Conservation (phyloP, 106 monocot species). For the Dendrobium chrysotoxum region DNA sequence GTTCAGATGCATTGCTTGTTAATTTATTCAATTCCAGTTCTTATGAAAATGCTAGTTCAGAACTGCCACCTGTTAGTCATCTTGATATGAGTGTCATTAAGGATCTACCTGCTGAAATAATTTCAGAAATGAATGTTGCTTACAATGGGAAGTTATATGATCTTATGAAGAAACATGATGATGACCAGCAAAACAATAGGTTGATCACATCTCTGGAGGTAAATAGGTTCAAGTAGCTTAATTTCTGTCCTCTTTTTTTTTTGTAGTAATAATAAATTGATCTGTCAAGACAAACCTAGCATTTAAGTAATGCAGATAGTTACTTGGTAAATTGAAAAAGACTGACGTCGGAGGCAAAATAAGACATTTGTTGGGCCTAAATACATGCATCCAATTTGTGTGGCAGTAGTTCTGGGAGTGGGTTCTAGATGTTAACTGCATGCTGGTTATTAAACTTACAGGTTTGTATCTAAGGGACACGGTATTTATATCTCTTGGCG, state of each 20-base stretch:
- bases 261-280: neutral
- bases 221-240: neutral
- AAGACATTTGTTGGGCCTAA: neutral
- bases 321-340: neutral
- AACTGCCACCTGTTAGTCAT: constrained; percentile 49
- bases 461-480: neutral
- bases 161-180: constrained; percentile 25
- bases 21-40: constrained; percentile 8
- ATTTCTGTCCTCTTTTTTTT: neutral
- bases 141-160: constrained; percentile 65
- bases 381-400: neutral
- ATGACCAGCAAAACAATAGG: constrained; percentile 1
- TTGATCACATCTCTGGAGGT: neutral
- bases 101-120: constrained; percentile 79
- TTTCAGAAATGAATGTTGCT: constrained; percentile 69
- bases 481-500: neutral
- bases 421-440: neutral
- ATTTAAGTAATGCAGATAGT: neutral
- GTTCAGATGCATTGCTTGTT: constrained; percentile 13
- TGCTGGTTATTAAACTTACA: neutral
- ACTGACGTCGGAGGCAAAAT: neutral
- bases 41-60: constrained; percentile 15
- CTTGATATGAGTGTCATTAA: constrained; percentile 73
- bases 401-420: neutral
- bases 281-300: neutral